A percentile compares a stretch with the other conserved stretches of the same genome.
Evolutionary conservation across 768 basidiomycete species (phyloP).

Genomic region (Russula griseocarnosa): DNA sequence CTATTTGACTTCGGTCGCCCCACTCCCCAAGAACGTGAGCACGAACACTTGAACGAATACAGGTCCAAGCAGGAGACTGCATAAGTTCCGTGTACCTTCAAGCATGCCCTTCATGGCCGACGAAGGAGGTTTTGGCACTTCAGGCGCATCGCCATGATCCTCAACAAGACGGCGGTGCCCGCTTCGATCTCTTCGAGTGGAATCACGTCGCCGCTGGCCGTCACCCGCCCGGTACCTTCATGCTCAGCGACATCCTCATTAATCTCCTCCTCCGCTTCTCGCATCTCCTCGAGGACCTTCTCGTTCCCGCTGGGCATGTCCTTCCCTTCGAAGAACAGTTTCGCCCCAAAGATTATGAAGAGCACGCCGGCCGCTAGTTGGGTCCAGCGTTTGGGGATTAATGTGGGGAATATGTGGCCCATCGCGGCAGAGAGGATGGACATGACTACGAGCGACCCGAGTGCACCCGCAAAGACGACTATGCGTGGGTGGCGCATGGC

Average conservation of each 20-base stretch:
- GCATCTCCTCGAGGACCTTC: slow-evolving; percentile 91
- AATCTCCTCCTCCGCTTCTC: slow-evolving; percentile 93
- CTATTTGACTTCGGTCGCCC: slow-evolving; percentile 97
- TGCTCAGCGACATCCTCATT: slow-evolving; percentile 66
- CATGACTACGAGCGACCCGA: slow-evolving; percentile 87
- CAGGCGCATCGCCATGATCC: slow-evolving; percentile 24
- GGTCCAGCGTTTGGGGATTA: slow-evolving; percentile 64
- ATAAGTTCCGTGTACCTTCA: slow-evolving; percentile 79
- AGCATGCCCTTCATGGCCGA: slow-evolving; percentile 33
- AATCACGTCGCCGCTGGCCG: slow-evolving; percentile 43
- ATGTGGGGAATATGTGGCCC: slow-evolving; percentile 82
- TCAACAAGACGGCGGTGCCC: slow-evolving; percentile 38
- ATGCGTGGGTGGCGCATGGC: slow-evolving; percentile 90
- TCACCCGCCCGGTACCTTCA: slow-evolving; percentile 40
- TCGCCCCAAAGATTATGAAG: slow-evolving; percentile 85
- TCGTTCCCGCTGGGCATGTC: slow-evolving; percentile 73
- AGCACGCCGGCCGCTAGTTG: slow-evolving; percentile 63
- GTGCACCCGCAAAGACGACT: slow-evolving; percentile 84
- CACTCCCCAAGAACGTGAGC: slow-evolving; percentile 97
- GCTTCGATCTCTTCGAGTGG: slow-evolving; percentile 77
- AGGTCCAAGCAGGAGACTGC: slow-evolving; percentile 77
- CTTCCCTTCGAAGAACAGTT: slow-evolving; percentile 83
- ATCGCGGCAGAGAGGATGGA: slow-evolving; percentile 89
- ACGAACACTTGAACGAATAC: slow-evolving; percentile 95
- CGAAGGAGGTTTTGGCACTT: slow-evolving; percentile 26